Conservation (phyloP, 2,329 filamentous ascomycete genomes). For the Penicillium occitanis region DNA sequence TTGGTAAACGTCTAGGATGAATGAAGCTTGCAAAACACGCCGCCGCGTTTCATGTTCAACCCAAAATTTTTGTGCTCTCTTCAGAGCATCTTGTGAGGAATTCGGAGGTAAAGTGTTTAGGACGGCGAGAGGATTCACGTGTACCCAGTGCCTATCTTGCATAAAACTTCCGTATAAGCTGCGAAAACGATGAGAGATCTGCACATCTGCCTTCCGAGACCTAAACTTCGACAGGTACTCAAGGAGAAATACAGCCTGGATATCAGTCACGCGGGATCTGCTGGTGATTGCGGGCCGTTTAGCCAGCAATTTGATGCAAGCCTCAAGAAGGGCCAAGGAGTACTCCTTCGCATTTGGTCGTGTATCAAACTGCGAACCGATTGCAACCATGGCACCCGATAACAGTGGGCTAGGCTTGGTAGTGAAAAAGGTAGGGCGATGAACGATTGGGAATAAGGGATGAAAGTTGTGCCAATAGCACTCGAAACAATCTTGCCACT, state of each 20-base stretch:
- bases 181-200: conserved; percentile 36
- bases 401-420: conserved; percentile 35
- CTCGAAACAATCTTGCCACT: conserved; percentile 36
- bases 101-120: conserved; percentile 30
- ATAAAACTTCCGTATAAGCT: conserved; percentile 35
- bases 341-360: conserved; percentile 36
- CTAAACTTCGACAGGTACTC: conserved; percentile 37
- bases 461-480: conserved; percentile 40
- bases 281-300: conserved; percentile 34
- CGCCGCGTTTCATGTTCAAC: conserved; percentile 37
- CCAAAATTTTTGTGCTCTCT: conserved; percentile 36
- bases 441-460: conserved; percentile 37
- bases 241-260: conserved; percentile 38
- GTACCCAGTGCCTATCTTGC: conserved; percentile 31
- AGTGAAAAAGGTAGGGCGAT: conserved; percentile 35
- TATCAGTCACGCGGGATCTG: conserved; percentile 35
- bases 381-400: conserved; percentile 36
- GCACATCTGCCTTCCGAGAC: conserved; percentile 33
- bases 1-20: conserved; percentile 37
- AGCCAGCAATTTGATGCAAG: conserved; percentile 33
- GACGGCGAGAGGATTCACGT: conserved; percentile 33
- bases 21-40: conserved; percentile 36
- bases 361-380: conserved; percentile 38
- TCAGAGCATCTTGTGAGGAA: conserved; percentile 26
- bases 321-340: conserved; percentile 35